Conservation (phyloP, 2,329 filamentous ascomycete species). For the Colletotrichum sp. region DNA sequence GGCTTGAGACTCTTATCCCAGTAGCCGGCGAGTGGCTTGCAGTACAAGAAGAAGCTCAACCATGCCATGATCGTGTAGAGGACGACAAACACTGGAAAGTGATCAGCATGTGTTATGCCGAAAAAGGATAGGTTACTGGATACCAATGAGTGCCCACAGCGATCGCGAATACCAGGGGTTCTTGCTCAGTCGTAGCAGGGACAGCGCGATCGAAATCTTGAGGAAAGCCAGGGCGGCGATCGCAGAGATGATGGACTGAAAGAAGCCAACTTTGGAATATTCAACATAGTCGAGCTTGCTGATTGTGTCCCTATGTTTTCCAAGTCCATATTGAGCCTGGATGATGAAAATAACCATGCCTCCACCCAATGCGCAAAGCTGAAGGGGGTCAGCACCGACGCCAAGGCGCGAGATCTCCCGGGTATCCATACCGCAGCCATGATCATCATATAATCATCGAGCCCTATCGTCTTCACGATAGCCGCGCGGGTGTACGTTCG, state of each 20-base stretch:
- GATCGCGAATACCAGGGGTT: slow-evolving; percentile 28
- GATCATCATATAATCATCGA: slow-evolving; percentile 33
- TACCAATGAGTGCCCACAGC: slow-evolving; percentile 27
- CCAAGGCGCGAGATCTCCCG: neutral
- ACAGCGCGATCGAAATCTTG: slow-evolving; percentile 28
- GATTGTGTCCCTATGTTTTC: slow-evolving; percentile 46
- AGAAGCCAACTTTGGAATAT: slow-evolving; percentile 46
- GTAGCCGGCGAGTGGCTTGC: slow-evolving; percentile 24
- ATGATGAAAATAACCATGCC: slow-evolving; percentile 41
- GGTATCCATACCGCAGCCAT: slow-evolving; percentile 26
- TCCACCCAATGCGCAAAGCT: slow-evolving; percentile 30
- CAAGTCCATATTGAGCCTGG: slow-evolving; percentile 49
- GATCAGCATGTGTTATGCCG: neutral
- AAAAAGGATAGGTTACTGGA: neutral
- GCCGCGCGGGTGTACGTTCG: slow-evolving; percentile 24
- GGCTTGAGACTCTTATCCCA: slow-evolving; percentile 24
- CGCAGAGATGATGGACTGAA: slow-evolving; percentile 51
- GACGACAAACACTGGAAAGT: slow-evolving; percentile 20
- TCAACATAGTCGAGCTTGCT: slow-evolving; percentile 31
- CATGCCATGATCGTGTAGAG: slow-evolving; percentile 25
- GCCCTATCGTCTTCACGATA: slow-evolving; percentile 27
- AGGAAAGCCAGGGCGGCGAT: slow-evolving; percentile 20
- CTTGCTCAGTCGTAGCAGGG: slow-evolving; percentile 25
- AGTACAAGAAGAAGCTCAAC: slow-evolving; percentile 27
- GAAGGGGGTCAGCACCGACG: neutral